Percentiles rank a stretch among this genome's conserved stretches.
Evolutionary conservation across 768 basidiomycete species (phyloP).

Genomic region (Termitomyces titanicus): DNA sequence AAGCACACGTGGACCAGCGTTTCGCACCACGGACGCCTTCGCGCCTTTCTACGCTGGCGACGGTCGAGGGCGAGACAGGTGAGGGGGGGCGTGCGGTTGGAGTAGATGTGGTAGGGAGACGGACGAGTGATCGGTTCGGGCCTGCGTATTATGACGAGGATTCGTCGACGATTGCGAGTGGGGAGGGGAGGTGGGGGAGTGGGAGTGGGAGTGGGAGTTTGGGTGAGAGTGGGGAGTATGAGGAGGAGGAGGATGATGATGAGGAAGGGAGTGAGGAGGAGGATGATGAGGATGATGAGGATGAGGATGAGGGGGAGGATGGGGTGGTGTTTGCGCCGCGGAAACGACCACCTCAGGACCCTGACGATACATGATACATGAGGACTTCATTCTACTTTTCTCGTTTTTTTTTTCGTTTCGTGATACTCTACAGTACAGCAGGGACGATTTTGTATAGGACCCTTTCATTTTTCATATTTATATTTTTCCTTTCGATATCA

Average conservation of each 20-base stretch:
- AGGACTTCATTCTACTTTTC: not conserved
- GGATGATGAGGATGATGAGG: conserved; percentile 4
- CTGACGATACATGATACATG: not conserved
- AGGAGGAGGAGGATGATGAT: conserved; percentile 25
- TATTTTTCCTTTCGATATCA: too few species aligned
- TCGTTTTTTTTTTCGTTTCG: not conserved
- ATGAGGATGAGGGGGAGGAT: conserved; percentile 19
- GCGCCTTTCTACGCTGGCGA: conserved; percentile 3
- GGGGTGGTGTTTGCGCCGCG: conserved; percentile 31
- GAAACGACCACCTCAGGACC: conserved; percentile 7
- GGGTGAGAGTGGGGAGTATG: conserved; percentile 8
- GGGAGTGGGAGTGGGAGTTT: conserved; percentile 16
- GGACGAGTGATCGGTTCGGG: conserved; percentile 15
- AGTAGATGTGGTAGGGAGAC: not conserved
- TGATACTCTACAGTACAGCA: too few species aligned
- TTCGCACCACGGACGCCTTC: conserved; percentile 16
- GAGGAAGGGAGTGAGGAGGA: conserved; percentile 20
- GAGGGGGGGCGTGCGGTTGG: not conserved
- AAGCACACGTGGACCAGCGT: conserved; percentile 7
- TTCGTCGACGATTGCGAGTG: conserved; percentile 51
- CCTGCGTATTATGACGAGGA: conserved; percentile 40
- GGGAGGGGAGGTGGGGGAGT: conserved; percentile 16
- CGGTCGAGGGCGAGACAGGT: not conserved
- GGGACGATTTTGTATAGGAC: not conserved
- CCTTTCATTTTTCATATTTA: too few species aligned